Evolutionary conservation across 257 asterid genomes (phyloP).

Genomic region (Agastache rugosa): DNA sequence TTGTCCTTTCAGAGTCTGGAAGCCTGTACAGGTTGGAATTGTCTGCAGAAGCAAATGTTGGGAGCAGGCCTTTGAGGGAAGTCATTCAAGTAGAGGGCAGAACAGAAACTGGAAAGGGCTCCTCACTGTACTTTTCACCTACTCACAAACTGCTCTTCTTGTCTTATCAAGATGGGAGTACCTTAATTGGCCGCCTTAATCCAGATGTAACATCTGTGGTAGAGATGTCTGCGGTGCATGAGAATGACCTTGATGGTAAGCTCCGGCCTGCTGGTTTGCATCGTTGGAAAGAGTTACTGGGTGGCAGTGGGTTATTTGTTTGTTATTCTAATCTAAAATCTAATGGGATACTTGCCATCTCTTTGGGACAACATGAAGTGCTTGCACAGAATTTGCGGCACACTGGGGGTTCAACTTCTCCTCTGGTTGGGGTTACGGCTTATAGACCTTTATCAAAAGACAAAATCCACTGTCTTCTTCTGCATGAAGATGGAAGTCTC

Average conservation of each 20-base stretch:
- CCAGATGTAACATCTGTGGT: conserved; percentile 73
- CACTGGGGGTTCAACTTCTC: conserved; percentile 80
- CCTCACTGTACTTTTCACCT: conserved; percentile 75
- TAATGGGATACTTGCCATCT: conserved; percentile 71
- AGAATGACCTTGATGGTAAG: conserved; percentile 76
- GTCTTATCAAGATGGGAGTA: conserved; percentile 93
- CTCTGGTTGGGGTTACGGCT: conserved; percentile 94
- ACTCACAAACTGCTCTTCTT: conserved; percentile 85
- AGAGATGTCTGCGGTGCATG: conserved; percentile 77
- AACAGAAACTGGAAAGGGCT: conserved; percentile 64
- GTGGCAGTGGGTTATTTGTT: conserved; percentile 79
- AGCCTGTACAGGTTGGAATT: conserved; percentile 86
- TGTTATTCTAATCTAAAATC: conserved; percentile 89
- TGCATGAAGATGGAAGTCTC: conserved; percentile 99
- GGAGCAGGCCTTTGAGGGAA: conserved; percentile 85
- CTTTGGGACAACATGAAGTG: conserved; percentile 82
- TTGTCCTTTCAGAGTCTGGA: conserved; percentile 86
- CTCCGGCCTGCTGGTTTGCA: conserved; percentile 91
- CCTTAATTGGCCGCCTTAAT: conserved; percentile 83
- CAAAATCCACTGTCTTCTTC: conserved; percentile 89
- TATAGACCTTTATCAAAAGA: conserved; percentile 97
- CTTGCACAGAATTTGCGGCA: conserved; percentile 83
- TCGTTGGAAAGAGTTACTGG: conserved; percentile 85
- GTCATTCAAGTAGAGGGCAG: conserved; percentile 73
- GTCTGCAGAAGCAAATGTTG: conserved; percentile 78